These are phyloP conservation scores for Cryoendolithus antarcticus DNA, from an alignment of 2,329 filamentous ascomycete species.

Conservation along the genomic window DNA sequence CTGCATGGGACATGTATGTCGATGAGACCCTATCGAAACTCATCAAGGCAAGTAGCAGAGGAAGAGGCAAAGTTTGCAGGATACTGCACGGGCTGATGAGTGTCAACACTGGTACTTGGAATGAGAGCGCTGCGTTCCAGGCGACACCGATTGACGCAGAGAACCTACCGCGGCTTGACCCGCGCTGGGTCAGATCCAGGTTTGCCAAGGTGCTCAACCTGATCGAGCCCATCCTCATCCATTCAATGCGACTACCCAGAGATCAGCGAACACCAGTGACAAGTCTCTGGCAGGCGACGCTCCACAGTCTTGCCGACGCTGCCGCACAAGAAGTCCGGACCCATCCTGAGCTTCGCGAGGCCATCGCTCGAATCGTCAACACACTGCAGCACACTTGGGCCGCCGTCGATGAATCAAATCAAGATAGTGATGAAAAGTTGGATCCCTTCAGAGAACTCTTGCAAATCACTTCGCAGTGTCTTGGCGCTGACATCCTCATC, in stretches of 20 bases:
- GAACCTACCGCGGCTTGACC: slow-evolving; percentile 75
- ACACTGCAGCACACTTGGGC: slow-evolving; percentile 60
- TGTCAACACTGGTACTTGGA: slow-evolving; percentile 51
- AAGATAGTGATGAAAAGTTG: too few species aligned
- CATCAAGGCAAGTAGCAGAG: slow-evolving; percentile 34
- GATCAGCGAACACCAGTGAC: slow-evolving; percentile 14
- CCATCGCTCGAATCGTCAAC: slow-evolving; percentile 59
- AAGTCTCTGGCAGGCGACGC: slow-evolving; percentile 33
- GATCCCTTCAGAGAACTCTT: too few species aligned
- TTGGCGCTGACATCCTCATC: too few species aligned
- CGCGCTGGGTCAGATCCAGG: slow-evolving; percentile 75
- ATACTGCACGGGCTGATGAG: slow-evolving; percentile 66
- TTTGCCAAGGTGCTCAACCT: slow-evolving; percentile 51
- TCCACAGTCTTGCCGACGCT: slow-evolving; percentile 52
- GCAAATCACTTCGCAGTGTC: too few species aligned
- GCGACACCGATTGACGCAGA: slow-evolving; percentile 41
- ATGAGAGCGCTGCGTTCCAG: slow-evolving; percentile 55
- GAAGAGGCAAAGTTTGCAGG: slow-evolving; percentile 50
- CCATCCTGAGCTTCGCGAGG: slow-evolving; percentile 68
- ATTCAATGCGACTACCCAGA: slow-evolving; percentile 29
- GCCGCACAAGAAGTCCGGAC: slow-evolving; percentile 81
- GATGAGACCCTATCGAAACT: slow-evolving; percentile 49
- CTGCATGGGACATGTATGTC: slow-evolving; percentile 68
- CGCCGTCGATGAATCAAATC: too few species aligned
- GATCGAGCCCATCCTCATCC: slow-evolving; percentile 41